Evolutionary conservation across 257 asterid species (phyloP).

Genomic region (Phtheirospermum japonicum): DNA sequence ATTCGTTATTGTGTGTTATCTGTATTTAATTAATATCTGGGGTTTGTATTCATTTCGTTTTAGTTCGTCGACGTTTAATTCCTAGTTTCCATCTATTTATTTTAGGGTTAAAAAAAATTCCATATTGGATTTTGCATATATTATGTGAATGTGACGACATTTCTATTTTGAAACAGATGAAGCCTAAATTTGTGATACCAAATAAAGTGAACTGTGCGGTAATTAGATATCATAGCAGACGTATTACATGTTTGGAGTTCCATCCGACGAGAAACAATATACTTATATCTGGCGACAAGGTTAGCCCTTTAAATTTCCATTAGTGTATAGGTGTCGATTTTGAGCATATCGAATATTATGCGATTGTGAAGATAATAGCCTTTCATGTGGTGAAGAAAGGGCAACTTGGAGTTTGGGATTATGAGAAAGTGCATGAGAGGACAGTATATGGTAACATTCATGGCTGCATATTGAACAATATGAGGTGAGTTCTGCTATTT

Average conservation of each 20-base stretch:
- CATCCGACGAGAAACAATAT: constrained; percentile 83
- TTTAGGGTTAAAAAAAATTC: not conserved
- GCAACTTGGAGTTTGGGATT: constrained; percentile 99
- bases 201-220: constrained; percentile 84
- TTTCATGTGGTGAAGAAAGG: constrained; percentile 64
- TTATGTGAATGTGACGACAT: not conserved
- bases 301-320: constrained; percentile 26
- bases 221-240: constrained; percentile 91
- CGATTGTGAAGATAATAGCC: not conserved
- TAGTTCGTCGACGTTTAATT: not conserved
- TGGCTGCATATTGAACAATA: constrained; percentile 77
- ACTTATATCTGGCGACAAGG: constrained; percentile 96
- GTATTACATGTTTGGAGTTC: constrained; percentile 92
- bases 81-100: not conserved
- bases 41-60: constrained; percentile 3
- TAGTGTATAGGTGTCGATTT: constrained; percentile 1
- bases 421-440: constrained; percentile 73
- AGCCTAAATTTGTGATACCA: constrained; percentile 72
- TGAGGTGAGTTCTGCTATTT: constrained; percentile 61
- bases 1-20: not conserved
- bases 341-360: not conserved
- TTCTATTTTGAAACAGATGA: constrained; percentile 52
- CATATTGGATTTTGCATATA: not conserved
- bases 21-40: not conserved
- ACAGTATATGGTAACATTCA: constrained; percentile 77